Evolutionary conservation across 208 protist genomes (phyloP), one percentile per base, ranked within the genome.

Genomic region (Crithidia mellificae): DNA sequence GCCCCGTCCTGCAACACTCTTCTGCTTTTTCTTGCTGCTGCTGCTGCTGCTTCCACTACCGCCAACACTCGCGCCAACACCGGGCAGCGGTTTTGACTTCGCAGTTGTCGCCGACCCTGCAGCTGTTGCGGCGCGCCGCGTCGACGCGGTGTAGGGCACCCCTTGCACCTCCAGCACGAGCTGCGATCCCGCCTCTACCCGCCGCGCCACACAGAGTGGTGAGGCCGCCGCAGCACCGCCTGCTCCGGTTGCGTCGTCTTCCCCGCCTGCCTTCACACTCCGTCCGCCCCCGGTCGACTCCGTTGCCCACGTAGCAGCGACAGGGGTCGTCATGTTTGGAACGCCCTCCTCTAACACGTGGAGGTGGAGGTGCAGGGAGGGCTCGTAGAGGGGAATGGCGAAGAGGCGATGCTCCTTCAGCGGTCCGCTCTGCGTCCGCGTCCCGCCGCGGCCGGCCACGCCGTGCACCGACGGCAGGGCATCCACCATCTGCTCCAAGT

Each of bases 301-400:
- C 24, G 50, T 41, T 27, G 19, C 44, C 41, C 52, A 19, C n/a
- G 67, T 57, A 20, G 47, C 69, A 5, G 62, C 62, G 20, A 75
- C 69, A 15, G 69, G 69, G 3, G 69, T 75, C 25, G 69, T 68
- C 62, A 58, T 47, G 57, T 68, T 34, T 46, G 74, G 47, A 11
- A 75, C 77, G 30, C 81, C 85, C 19, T 68, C 72, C 68, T 94
- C 88, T 44, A 94, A 64, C 47, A 94, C 72, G 52, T 91, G 80
- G 11, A 85, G 47, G 52, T 84, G 54, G 7, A 94, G 41, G 30
- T 65, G 64, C 39, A 94, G 72, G 22, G 90, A 78, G 0, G 85
- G 74, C 65, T 91, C 88, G 22, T 71, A 52, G 27, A 94, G 63
- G 34, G 88, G 88, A 53, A 94, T 90, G n/a, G 85, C 67, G 25